Evolutionary conservation across 2,329 filamentous ascomycete species (phyloP).

Genomic region (Penicillium vulpinum): DNA sequence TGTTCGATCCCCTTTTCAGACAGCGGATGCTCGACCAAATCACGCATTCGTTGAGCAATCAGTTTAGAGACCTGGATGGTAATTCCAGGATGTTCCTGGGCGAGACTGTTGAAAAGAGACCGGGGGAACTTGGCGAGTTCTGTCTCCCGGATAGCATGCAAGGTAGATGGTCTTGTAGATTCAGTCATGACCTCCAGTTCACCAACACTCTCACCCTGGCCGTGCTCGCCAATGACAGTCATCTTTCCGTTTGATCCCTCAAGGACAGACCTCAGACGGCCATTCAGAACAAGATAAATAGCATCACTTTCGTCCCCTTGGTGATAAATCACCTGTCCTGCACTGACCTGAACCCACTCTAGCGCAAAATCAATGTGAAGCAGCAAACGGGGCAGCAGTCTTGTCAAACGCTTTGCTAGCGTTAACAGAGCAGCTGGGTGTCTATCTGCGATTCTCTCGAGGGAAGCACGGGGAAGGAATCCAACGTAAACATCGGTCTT

Average conservation of each 20-base stretch:
- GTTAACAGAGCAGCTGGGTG: constrained; percentile 92
- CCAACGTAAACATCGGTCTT: constrained; percentile 99
- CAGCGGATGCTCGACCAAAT: constrained; percentile 78
- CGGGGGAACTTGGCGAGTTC: constrained; percentile 95
- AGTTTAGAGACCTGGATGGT: constrained; percentile 99
- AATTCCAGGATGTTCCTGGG: constrained; percentile 94
- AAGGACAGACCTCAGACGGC: constrained; percentile 79
- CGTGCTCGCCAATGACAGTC: constrained; percentile 85
- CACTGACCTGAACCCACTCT: constrained; percentile 96
- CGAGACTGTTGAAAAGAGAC: constrained; percentile 94
- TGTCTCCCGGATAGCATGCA: constrained; percentile 95
- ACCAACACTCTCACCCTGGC: constrained; percentile 95
- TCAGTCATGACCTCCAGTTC: constrained; percentile 97
- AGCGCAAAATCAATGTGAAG: constrained; percentile 97
- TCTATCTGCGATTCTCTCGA: constrained; percentile 89
- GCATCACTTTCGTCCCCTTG: constrained; percentile 95
- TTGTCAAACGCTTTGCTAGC: constrained; percentile 92
- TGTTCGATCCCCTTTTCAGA: constrained; percentile 65
- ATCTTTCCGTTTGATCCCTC: constrained; percentile 80
- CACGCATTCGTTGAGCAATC: constrained; percentile 91
- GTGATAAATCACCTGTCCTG: constrained; percentile 91
- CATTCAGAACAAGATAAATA: constrained; percentile 96
- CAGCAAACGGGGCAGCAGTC: constrained; percentile 81
- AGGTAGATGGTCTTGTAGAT: constrained; percentile 80
- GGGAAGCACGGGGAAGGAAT: constrained; percentile 78